Percentiles rank a stretch among this genome's conserved stretches.
Evolutionary conservation across 1,139 yeast species (phyloP).

Genomic region (Saccharomyces hybrid): DNA sequence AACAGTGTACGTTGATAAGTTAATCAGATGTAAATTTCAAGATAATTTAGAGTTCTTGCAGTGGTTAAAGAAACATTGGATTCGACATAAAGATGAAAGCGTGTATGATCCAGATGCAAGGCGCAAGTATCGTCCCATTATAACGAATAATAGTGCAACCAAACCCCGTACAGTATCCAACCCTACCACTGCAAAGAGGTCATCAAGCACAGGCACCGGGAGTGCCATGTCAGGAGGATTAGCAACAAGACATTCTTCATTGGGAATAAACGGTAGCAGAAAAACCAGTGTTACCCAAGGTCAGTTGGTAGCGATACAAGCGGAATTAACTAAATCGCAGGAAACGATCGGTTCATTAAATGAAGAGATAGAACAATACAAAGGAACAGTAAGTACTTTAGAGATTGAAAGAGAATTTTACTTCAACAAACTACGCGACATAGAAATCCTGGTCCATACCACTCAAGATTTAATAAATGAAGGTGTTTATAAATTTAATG

Average conservation of each 20-base stretch:
- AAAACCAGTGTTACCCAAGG: slow-evolving; percentile 17
- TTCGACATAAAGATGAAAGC: slow-evolving; percentile 60
- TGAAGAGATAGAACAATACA: slow-evolving; percentile 47
- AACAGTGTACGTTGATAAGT: slow-evolving; percentile 68
- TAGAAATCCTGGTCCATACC: slow-evolving; percentile 71
- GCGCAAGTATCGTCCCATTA: slow-evolving; percentile 35
- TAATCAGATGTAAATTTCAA: slow-evolving; percentile 83
- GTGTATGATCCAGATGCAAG: slow-evolving; percentile 61
- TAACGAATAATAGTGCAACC: slow-evolving; percentile 16
- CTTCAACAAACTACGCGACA: slow-evolving; percentile 79
- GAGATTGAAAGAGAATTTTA: slow-evolving; percentile 82
- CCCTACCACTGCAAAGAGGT: slow-evolving; percentile 4
- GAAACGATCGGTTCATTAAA: slow-evolving; percentile 37
- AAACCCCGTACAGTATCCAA: slow-evolving; percentile 3
- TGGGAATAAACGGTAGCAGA: slow-evolving; percentile 10
- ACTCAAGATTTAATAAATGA: slow-evolving; percentile 45
- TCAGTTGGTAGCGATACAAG: slow-evolving; percentile 28
- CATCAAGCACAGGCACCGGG: not conserved
- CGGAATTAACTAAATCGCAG: slow-evolving; percentile 32
- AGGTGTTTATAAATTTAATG: slow-evolving; percentile 27
- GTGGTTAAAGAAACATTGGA: slow-evolving; percentile 84
- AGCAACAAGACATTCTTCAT: not conserved
- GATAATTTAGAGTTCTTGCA: slow-evolving; percentile 91
- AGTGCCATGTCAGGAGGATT: not conserved
- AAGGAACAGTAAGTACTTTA: slow-evolving; percentile 47